These are phyloP conservation scores for Leccinellum albellum DNA, from an alignment of 768 basidiomycete genomes.

Conservation along the genomic window DNA sequence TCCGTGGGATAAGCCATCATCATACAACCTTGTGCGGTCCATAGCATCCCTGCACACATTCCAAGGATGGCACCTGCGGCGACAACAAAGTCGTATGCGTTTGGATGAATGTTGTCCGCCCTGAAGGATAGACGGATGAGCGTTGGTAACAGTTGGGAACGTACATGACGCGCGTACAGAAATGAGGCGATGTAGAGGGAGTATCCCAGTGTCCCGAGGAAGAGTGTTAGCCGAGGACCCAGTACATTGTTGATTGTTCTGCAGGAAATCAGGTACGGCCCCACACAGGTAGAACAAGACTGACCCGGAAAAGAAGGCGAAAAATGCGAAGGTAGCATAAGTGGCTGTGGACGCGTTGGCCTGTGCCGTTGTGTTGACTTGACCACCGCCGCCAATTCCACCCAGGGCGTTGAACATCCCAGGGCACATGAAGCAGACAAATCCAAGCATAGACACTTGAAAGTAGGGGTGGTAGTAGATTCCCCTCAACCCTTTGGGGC, in stretches of 20 bases:
- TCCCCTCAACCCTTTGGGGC: conserved; percentile 50
- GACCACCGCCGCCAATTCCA: conserved; percentile 77
- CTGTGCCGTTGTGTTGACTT: conserved; percentile 59
- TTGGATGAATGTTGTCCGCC: conserved; percentile 64
- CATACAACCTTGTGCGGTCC: conserved; percentile 83
- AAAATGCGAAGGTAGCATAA: conserved; percentile 60
- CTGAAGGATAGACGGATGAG: conserved; percentile 33
- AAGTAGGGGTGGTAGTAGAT: conserved; percentile 53
- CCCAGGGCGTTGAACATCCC: conserved; percentile 80
- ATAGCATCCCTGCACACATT: conserved; percentile 65
- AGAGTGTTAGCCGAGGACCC: conserved; percentile 70
- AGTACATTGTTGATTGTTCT: conserved; percentile 80
- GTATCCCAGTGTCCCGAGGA: conserved; percentile 73
- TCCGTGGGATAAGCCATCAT: conserved; percentile 86
- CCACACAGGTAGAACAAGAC: conserved; percentile 8
- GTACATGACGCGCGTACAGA: conserved; percentile 44
- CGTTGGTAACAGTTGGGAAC: background rate
- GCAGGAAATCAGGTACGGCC: background rate
- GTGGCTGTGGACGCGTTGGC: conserved; percentile 69
- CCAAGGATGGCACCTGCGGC: conserved; percentile 71
- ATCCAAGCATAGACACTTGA: conserved; percentile 55
- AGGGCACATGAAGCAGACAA: conserved; percentile 57
- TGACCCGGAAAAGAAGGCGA: conserved; percentile 71
- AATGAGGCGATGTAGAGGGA: conserved; percentile 71
- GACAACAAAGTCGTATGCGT: conserved; percentile 61